These are phyloP conservation scores for Camellia japonica DNA, from an alignment of 148 eudicot species.

Conservation along the genomic window DNA sequence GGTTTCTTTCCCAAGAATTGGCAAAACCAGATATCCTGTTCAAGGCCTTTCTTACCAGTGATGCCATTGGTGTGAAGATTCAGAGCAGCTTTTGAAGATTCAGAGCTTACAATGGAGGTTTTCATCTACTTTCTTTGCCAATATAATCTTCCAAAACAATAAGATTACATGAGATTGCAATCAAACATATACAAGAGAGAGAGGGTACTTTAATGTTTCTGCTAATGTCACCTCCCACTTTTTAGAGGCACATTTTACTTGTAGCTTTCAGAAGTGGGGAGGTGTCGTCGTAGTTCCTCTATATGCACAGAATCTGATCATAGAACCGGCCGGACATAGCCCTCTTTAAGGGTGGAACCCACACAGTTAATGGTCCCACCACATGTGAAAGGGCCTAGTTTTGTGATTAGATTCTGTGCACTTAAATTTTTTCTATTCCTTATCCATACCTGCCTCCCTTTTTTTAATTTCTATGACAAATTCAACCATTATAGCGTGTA, in stretches of 20 bases:
- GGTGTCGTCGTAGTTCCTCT: not conserved
- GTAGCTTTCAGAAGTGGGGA: conserved; percentile 32
- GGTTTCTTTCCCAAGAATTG: conserved; percentile 27
- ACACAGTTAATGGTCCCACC: too few relatives aligned
- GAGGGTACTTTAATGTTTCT: too few relatives aligned
- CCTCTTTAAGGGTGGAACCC: too few relatives aligned
- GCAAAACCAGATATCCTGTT: conserved; percentile 23
- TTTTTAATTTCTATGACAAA: conserved; percentile 11
- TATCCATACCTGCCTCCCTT: conserved; percentile 34
- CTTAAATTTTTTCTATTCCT: conserved; percentile 24
- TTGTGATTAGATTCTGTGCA: too few relatives aligned
- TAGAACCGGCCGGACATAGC: too few relatives aligned
- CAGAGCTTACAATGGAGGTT: conserved; percentile 20
- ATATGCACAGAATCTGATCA: too few relatives aligned
- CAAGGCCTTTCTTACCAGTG: conserved; percentile 24
- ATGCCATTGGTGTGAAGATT: conserved; percentile 32
- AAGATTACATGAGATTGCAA: conserved; percentile 5
- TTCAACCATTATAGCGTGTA: not conserved
- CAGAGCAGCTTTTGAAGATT: conserved; percentile 14
- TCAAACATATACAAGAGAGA: not conserved
- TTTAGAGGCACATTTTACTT: conserved; percentile 17
- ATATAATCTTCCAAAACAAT: conserved; percentile 14
- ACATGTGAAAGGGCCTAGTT: too few relatives aligned
- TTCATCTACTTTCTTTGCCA: conserved; percentile 21
- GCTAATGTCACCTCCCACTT: conserved; percentile 21